Evolutionary conservation across 2,329 filamentous ascomycete species (phyloP).

Genomic region (Gaeumannomyces sp.): DNA sequence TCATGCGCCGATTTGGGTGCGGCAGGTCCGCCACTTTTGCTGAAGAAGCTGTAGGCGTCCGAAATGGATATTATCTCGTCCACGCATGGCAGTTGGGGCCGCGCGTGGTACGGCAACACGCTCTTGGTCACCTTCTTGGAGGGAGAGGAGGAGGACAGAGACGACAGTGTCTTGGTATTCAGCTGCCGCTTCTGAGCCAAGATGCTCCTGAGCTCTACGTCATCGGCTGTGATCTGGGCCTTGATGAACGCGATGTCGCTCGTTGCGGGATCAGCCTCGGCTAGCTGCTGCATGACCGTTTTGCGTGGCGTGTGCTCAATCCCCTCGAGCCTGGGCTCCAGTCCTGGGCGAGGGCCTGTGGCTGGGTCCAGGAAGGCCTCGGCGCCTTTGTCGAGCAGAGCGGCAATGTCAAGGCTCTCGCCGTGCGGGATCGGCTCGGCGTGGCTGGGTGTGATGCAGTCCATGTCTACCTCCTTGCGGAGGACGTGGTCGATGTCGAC

Average conservation of each 20-base stretch:
- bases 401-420: slow-evolving; percentile 75
- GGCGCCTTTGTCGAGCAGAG: slow-evolving; percentile 68
- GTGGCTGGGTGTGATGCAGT: slow-evolving; percentile 89
- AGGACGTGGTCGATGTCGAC: slow-evolving; percentile 92
- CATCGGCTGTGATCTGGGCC: slow-evolving; percentile 74
- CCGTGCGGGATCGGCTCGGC: slow-evolving; percentile 71
- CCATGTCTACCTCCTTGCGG: slow-evolving; percentile 98
- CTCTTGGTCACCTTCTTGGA: slow-evolving; percentile 15
- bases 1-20: slow-evolving; percentile 5
- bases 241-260: slow-evolving; percentile 61
- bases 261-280: slow-evolving; percentile 35
- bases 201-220: slow-evolving; percentile 68
- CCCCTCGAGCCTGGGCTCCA: slow-evolving; percentile 51
- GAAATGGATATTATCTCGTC: slow-evolving; percentile 30
- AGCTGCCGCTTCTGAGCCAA: slow-evolving; percentile 52
- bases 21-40: neutral
- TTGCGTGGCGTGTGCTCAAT: slow-evolving; percentile 65
- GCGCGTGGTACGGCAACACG: slow-evolving; percentile 31
- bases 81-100: slow-evolving; percentile 31
- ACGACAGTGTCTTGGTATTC: slow-evolving; percentile 9
- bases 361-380: slow-evolving; percentile 62
- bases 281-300: slow-evolving; percentile 73
- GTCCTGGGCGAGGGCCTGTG: slow-evolving; percentile 43
- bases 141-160: neutral
- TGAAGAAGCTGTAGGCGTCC: slow-evolving; percentile 24